A percentile compares a stretch with the other conserved stretches of the same genome.
phyloP scores from a whole-genome alignment of 371 early-diverging fungal genomes.

The Chytridium lagenaria region DNA sequence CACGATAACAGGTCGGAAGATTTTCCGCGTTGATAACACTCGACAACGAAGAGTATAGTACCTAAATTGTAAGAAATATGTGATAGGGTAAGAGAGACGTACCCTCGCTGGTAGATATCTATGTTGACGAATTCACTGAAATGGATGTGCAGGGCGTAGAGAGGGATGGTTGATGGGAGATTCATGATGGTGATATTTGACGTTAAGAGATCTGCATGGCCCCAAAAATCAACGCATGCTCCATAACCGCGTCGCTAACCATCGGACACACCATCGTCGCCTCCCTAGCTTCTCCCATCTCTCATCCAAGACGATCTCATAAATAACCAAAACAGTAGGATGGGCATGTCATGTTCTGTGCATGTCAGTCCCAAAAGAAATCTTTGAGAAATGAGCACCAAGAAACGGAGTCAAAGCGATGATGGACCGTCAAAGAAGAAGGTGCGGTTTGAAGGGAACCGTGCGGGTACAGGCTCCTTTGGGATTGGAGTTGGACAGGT shows the following conservation, averaged over 20 bases:
- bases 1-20: no score
- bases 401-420: slow-evolving; percentile 7
- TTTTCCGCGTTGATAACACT: neutral
- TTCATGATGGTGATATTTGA: neutral
- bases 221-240: neutral
- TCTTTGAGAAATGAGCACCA: slow-evolving; percentile 7
- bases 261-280: neutral
- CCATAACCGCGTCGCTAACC: neutral
- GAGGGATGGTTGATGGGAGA: neutral
- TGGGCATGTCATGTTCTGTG: no score
- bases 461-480: neutral
- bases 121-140: slow-evolving; percentile 41
- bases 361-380: no score
- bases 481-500: neutral
- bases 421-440: slow-evolving; percentile 8
- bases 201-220: neutral
- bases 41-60: neutral
- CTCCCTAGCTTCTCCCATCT: no score
- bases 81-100: slow-evolving; percentile 16
- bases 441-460: slow-evolving; percentile 15
- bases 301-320: no score
- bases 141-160: slow-evolving; percentile 27
- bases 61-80: no score
- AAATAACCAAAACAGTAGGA: no score
- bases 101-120: slow-evolving; percentile 44